phyloP scores from a whole-genome alignment of 2,329 filamentous ascomycete species.

The Trichoderma sp. region DNA sequence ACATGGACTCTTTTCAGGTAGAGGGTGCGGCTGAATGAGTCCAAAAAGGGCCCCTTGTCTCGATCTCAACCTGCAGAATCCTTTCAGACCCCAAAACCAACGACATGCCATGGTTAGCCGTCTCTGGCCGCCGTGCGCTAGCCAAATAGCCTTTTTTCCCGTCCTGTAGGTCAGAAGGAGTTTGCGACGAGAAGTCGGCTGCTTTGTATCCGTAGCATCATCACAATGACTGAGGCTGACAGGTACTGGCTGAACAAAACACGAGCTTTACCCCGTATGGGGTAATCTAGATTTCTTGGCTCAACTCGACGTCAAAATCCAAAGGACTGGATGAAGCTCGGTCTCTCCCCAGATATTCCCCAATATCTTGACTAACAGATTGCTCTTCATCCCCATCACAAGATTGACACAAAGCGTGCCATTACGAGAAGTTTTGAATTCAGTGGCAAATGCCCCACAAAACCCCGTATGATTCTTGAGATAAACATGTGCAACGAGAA shows the following conservation, averaged over 20 bases:
- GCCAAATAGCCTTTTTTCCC: not conserved
- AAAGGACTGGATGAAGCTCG: not conserved
- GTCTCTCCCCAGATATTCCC: conserved; percentile 15
- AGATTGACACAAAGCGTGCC: not conserved
- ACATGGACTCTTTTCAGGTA: not conserved
- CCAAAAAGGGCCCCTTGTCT: not conserved
- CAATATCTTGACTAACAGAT: conserved; percentile 21
- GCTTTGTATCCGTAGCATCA: not conserved
- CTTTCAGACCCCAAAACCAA: not conserved
- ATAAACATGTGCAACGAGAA: conserved; percentile 8
- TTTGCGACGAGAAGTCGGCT: not conserved
- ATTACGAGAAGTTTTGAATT: not conserved
- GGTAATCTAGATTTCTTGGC: not conserved
- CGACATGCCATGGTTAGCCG: not conserved
- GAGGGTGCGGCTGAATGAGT: not conserved
- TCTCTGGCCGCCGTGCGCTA: not conserved
- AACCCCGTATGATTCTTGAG: conserved; percentile 8
- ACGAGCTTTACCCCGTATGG: conserved; percentile 3
- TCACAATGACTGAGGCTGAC: not conserved
- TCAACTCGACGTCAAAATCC: not conserved
- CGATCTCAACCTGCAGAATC: conserved; percentile 3
- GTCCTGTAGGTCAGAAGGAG: not conserved
- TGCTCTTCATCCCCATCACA: conserved; percentile 9
- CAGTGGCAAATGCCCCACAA: conserved; percentile 8
- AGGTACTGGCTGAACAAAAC: not conserved